Evolutionary conservation across 495 filamentous ascomycete genomes (phyloP).

Genomic region (Lophiotrema nucula): DNA sequence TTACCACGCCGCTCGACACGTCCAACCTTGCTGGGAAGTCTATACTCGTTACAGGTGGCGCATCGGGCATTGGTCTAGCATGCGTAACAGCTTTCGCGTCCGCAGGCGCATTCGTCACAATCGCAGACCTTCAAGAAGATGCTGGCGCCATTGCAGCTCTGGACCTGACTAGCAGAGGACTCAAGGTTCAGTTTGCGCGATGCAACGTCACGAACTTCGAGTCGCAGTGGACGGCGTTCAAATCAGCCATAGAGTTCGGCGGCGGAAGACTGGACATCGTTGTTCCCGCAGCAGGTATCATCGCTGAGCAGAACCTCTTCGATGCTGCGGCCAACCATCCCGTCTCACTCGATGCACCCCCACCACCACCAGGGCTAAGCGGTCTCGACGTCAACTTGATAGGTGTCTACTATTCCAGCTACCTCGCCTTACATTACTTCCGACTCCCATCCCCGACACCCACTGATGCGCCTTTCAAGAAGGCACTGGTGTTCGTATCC

Average conservation of each 20-base stretch:
- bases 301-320: conserved; percentile 14
- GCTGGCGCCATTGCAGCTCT: conserved; percentile 4
- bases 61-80: conserved; percentile 21
- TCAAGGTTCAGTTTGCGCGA: conserved; percentile 18
- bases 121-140: conserved; percentile 26
- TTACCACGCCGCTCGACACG: conserved; percentile 14
- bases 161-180: conserved; percentile 9
- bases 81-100: conserved; percentile 7
- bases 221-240: conserved; percentile 25
- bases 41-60: conserved; percentile 30
- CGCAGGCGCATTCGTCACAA: conserved; percentile 24
- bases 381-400: conserved; percentile 26
- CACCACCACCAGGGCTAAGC: conserved; percentile 16
- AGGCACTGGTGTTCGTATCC: conserved; percentile 25
- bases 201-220: conserved; percentile 31
- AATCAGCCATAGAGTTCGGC: conserved; percentile 20
- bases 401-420: conserved; percentile 24
- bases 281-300: conserved; percentile 20
- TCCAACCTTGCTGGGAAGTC: conserved; percentile 22
- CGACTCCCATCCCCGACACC: conserved; percentile 4
- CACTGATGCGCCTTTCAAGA: conserved; percentile 14
- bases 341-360: conserved; percentile 2
- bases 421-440: conserved; percentile 33
- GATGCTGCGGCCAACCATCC: conserved; percentile 8
- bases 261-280: conserved; percentile 28